Conservation (phyloP, 176 grass and related monocot genomes). For the Zea mays region Zm-B73-REFERENCE-NAM-5.0 NC_050099.1:162169501-162170000, state of each 20-base stretch:
- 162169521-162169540: conserved; percentile 54
- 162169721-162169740: conserved; percentile 14
- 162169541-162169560: conserved; percentile 15
- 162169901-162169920: neutral
- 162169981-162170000: no score
- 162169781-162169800: neutral
- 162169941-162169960: neutral
- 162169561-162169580: neutral
- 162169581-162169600: conserved; percentile 11
- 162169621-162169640: conserved; percentile 42
- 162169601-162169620: conserved; percentile 26
- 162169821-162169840: neutral
- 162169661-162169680: neutral
- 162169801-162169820: neutral
- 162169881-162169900: conserved; percentile 2
- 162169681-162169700: neutral
- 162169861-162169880: conserved; percentile 12
- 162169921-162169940: neutral
- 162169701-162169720: conserved; percentile 27
- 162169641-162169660: conserved; percentile 11
- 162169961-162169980: no score
- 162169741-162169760: neutral
- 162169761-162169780: conserved; percentile 1
- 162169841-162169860: neutral
- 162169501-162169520: conserved; percentile 49